Conservation (phyloP, 2,329 filamentous ascomycete species). For the Ilyonectria sp. region DNA sequence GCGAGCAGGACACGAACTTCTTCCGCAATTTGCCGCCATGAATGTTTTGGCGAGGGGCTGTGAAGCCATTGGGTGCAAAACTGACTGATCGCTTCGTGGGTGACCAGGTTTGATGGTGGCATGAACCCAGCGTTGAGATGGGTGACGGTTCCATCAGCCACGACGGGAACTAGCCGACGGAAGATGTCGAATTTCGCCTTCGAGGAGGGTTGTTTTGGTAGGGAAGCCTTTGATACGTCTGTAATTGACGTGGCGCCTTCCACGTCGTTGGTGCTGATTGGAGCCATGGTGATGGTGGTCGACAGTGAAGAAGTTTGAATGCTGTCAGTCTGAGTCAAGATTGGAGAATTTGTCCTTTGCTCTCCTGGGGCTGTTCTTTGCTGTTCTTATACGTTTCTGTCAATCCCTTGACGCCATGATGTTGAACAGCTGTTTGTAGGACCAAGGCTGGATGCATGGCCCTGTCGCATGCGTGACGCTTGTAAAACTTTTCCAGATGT, state of each 20-base stretch:
- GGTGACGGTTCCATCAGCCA: slow-evolving; percentile 22
- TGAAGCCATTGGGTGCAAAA: slow-evolving; percentile 47
- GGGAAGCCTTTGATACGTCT: neutral
- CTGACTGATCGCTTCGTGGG: slow-evolving; percentile 48
- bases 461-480: neutral
- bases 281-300: neutral
- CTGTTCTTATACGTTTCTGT: neutral
- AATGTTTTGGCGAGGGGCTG: slow-evolving; percentile 40
- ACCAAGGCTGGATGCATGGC: too few relatives aligned
- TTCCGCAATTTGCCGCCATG: slow-evolving; percentile 41
- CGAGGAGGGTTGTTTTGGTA: neutral
- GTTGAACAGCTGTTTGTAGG: too few relatives aligned
- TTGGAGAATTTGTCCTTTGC: neutral
- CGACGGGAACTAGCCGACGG: slow-evolving; percentile 20
- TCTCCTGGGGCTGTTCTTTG: neutral
- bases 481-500: neutral
- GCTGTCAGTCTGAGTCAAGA: neutral
- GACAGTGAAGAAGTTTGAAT: neutral
- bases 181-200: neutral
- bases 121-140: slow-evolving; percentile 51
- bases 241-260: neutral
- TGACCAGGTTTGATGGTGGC: slow-evolving; percentile 50
- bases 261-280: neutral
- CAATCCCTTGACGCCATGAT: neutral
- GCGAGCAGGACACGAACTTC: slow-evolving; percentile 44